Evolutionary conservation across 73 alveolate genomes (phyloP).

Genomic region (Stentor roeselii): DNA sequence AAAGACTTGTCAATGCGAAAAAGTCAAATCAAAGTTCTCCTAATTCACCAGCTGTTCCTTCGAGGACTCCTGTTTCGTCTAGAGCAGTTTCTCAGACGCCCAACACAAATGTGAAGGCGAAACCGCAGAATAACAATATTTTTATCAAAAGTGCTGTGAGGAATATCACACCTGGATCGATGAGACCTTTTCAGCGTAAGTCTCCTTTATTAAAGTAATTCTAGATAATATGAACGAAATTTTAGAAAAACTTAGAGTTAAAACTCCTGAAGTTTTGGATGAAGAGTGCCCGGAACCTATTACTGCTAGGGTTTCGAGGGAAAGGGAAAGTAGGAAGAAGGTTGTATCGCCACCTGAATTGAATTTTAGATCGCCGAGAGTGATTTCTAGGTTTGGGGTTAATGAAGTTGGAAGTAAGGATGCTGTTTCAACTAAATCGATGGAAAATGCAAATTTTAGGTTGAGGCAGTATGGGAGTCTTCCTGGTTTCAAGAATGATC

Average conservation of each 20-base stretch:
- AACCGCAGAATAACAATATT: background rate
- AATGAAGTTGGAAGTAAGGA: background rate
- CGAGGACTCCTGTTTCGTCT: background rate
- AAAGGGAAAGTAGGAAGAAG: background rate
- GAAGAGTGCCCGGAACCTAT: background rate
- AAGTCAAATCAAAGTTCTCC: conserved; percentile 17
- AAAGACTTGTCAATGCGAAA: conserved; percentile 32
- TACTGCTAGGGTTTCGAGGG: background rate
- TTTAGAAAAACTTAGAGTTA: background rate
- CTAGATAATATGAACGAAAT: background rate
- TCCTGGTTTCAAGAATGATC: background rate
- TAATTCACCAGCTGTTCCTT: conserved; percentile 19
- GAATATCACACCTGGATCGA: conserved; percentile 9
- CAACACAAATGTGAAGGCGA: background rate
- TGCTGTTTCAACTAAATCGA: background rate
- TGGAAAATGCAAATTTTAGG: no score
- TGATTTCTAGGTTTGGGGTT: background rate
- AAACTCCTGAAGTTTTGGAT: background rate
- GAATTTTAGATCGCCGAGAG: background rate
- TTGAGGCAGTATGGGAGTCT: background rate
- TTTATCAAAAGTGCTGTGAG: conserved; percentile 12
- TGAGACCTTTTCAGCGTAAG: background rate
- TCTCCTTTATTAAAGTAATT: background rate
- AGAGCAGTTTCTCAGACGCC: background rate
- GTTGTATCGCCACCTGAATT: background rate